Base-by-base conservation (phyloP, 2,329 filamentous ascomycete species). In the Trichoderma endophyticum region DNA sequence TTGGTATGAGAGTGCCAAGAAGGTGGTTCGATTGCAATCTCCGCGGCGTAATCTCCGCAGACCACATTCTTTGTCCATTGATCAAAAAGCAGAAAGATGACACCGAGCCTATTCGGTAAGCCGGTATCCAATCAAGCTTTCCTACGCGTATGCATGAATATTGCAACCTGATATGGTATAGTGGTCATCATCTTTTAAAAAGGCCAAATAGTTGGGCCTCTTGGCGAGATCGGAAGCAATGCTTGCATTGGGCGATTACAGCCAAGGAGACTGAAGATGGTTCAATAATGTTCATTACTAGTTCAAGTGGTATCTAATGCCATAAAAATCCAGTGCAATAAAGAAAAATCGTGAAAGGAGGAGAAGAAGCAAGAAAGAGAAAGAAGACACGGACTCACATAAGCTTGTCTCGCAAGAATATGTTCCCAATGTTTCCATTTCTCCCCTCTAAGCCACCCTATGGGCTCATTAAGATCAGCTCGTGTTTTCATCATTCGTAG, bases 251-350 rank as follows among this genome's bases (percentile, higher is more conserved):
- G 36, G 36, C 43, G 11, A 51, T 24, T 9, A 24, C 4, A 6
- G 1, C 2, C 0, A 1, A 0, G 11, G 43, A 4, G 4, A 14
- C 3, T 6, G 9, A 24, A 3, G n/a, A 21, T 51, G 2, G 48
- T 24, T 24, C 48, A 24, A 54, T 0, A 24, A 14, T 54, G 9
- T 54, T 54, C 48, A 54, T 54, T 54, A 54, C 21, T 12, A 12
- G 48, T 54, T 54, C n/a, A 54, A 24, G 48, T 24, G 48, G 48
- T 54, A 54, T 54, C 48, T 54, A 54, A 54, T 54, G 48, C 21
- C 48, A 24, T 24, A 6, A 54, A 12, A 24, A 1, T 14, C 8
- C 43, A 21, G 0, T 54, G 21, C 11, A 62, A 28, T 6, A 15
- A 62, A 28, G 7, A 14, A 43, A 26, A 12, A 64, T 9, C 18